Evolutionary conservation across 2,329 filamentous ascomycete species (phyloP).

Genomic region (Emergomyces orientalis): DNA sequence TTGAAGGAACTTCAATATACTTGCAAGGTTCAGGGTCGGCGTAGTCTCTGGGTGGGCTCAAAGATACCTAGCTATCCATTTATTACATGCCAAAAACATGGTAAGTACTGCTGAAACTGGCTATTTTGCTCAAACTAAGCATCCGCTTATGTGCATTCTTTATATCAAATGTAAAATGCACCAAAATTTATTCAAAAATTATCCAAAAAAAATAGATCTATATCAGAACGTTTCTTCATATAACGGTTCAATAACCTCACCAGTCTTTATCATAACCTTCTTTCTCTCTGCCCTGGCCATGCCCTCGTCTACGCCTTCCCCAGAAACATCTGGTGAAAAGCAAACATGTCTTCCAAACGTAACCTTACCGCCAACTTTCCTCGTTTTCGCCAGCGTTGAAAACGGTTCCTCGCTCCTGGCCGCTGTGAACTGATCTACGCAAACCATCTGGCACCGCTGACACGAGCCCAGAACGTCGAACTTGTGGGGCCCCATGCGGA

Average conservation of each 20-base stretch:
- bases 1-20: too few relatives aligned
- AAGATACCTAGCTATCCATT: too few relatives aligned
- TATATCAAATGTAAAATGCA: background rate
- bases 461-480: conserved; percentile 68
- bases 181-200: background rate
- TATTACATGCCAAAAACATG: too few relatives aligned
- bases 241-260: conserved; percentile 30
- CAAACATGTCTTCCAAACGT: conserved; percentile 75
- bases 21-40: too few relatives aligned
- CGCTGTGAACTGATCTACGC: conserved; percentile 76
- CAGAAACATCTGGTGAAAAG: conserved; percentile 25
- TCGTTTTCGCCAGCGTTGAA: conserved; percentile 75
- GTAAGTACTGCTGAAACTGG: too few relatives aligned
- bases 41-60: too few relatives aligned
- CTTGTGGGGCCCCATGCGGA: conserved; percentile 51
- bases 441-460: conserved; percentile 90
- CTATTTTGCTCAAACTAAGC: too few relatives aligned
- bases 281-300: background rate
- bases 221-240: conserved; percentile 15
- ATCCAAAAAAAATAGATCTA: background rate
- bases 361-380: conserved; percentile 72
- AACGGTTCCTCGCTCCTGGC: conserved; percentile 76
- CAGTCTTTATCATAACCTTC: conserved; percentile 28
- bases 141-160: background rate
- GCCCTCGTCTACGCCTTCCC: conserved; percentile 7